Evolutionary conservation across 2,329 filamentous ascomycete species (phyloP).

Genomic region (Canariomyces notabilis): DNA sequence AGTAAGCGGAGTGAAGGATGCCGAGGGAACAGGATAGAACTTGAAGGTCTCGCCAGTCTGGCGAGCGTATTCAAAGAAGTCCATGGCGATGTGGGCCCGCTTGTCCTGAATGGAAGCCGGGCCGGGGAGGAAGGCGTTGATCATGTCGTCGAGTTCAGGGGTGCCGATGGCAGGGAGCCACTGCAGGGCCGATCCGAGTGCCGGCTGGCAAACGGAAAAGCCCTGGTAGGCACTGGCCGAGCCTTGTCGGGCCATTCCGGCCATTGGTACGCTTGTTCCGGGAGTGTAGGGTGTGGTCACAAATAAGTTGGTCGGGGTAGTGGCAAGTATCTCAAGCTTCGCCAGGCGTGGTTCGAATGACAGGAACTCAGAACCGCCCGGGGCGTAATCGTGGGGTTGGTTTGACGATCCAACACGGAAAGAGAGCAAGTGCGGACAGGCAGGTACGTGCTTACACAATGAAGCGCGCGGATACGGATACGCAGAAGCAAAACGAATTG

Average conservation of each 20-base stretch:
- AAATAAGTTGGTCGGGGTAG: conserved; percentile 1
- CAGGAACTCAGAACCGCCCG: neutral
- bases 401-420: conserved; percentile 1
- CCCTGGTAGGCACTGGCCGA: conserved; percentile 38
- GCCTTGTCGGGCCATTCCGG: conserved; percentile 34
- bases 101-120: conserved; percentile 52
- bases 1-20: conserved; percentile 33
- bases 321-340: conserved; percentile 6
- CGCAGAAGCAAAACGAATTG: neutral
- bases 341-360: neutral
- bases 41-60: conserved; percentile 55
- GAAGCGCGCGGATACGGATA: too few species aligned
- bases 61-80: conserved; percentile 52
- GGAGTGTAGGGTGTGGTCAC: neutral
- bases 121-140: conserved; percentile 54
- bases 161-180: conserved; percentile 62
- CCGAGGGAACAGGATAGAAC: conserved; percentile 51
- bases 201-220: conserved; percentile 57
- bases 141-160: conserved; percentile 55
- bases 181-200: conserved; percentile 53
- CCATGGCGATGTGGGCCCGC: conserved; percentile 51
- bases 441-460: too few species aligned
- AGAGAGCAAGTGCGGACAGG: too few species aligned
- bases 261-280: conserved; percentile 23
- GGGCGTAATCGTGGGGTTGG: neutral